Evolutionary conservation across 108 stramenopile species (phyloP), one percentile per base, ranked within the genome.

Genomic region (Discostella pseudostelligera): DNA sequence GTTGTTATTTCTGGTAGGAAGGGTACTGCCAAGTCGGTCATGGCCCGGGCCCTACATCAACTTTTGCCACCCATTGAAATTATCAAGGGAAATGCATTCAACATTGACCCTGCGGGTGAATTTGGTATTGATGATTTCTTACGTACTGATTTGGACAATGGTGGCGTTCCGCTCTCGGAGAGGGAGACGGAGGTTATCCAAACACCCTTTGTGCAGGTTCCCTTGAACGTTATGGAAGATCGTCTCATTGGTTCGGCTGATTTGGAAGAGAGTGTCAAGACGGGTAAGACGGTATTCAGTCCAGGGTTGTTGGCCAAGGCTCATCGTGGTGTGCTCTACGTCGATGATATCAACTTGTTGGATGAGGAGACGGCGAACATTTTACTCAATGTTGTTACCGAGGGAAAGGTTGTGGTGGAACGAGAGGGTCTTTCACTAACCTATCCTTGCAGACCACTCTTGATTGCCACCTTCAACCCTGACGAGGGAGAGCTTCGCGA

Each of bases 401-500:
- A 96, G 47, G 97, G 97, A 64, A 87, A 79, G 67, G 95, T 96
- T 22, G 85, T 79, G 59, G 96, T 98, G 25, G 94, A 98, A 75
- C 91, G 97, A 36, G 97, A 98, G 78, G 97, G 97, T 29, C 76
- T 98, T 17, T 89, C 87, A 5, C 75, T 98, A 24, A 68, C 84
- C 13, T 96, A 97, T 65, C 96, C 96, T 9, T 96, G 96, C 82
- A 67, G 68, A 26, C 96, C 96, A 10, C 83, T 97, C 32, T 62
- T 98, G 21, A 95, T 98, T 60, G 96, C 96, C 4, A 96, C 96
- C 0, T 96, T 94, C 83, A 98, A 98, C 71, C 97, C 97, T 8
- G 97, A 98, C 55, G 97, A 98, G 74, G 95, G 94, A n/a, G 96
- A 97, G 74, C 80, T 98, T 39, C 81, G 96, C 11, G 96, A 96